These are phyloP conservation scores for Ophiostoma sp. DNA, from an alignment of 2,329 filamentous ascomycete species.

Conservation along the genomic window DNA sequence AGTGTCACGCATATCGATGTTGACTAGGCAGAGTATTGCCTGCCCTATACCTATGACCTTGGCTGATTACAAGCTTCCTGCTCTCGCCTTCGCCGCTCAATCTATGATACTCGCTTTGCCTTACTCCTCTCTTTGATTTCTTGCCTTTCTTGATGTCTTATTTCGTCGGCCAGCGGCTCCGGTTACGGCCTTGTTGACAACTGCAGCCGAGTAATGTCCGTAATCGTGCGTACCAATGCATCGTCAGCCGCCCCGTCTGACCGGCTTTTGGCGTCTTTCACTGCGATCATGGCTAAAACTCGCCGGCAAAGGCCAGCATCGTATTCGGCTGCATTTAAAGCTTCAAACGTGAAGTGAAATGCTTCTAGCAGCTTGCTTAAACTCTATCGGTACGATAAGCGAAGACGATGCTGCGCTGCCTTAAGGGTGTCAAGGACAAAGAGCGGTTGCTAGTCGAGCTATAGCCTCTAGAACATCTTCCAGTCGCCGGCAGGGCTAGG, in stretches of 20 bases:
- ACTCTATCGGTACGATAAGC: not conserved
- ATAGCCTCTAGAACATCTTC: conserved; percentile 2
- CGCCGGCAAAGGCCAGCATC: conserved; percentile 2
- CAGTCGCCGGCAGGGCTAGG: not conserved
- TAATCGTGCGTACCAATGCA: not conserved
- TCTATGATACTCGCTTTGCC: conserved; percentile 5
- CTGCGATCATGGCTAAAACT: not conserved
- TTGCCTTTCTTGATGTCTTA: not conserved
- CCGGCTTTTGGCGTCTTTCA: not conserved
- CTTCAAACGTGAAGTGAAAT: too few species aligned
- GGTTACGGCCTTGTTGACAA: too few species aligned
- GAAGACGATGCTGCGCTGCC: not conserved
- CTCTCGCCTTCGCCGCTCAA: conserved; percentile 3
- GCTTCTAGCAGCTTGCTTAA: too few species aligned
- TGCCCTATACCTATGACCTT: too few species aligned
- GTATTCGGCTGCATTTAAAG: not conserved
- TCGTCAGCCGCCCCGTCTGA: not conserved
- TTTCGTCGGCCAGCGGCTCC: too few species aligned
- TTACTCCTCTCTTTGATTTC: not conserved
- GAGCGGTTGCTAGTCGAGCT: conserved; percentile 9
- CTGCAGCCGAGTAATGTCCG: too few species aligned
- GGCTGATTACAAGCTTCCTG: not conserved
- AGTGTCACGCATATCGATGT: too few species aligned
- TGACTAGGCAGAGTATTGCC: too few species aligned
- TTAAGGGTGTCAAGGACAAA: conserved; percentile 9